Evolutionary conservation across 208 protist species (phyloP), one percentile per base, ranked within the genome.

Genomic region (Trypanosoma melophagium): DNA sequence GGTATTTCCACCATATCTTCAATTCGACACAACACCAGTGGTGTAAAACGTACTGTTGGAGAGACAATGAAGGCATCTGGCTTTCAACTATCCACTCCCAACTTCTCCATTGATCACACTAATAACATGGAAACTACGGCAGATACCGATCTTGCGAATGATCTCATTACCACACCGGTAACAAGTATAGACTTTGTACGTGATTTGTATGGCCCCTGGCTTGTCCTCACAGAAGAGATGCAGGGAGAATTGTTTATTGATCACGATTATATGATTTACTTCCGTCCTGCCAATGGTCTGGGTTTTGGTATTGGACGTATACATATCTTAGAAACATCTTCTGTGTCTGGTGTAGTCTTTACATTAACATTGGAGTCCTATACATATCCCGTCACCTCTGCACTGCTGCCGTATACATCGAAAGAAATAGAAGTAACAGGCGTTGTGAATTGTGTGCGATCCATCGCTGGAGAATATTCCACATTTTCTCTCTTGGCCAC

Each of bases 211-310:
- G 90, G 90, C 40, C 87, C 87, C 51, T 96, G 90, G 88, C 79
- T 96, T 7, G 80, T 94, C 28, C 90, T 96, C 77, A 90, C 90
- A 19, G 86, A 94, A 13, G 88, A 92, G 22, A 58, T 94, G 44
- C 83, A 94, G 59, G 92, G 89, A 1, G 89, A 96, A 73, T 74
- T 96, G 21, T 94, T 94, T 45, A 50, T 96, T n/a, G 92, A 96
- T 42, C 78, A 90, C 62, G 89, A 96, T 60, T 28, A 72, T 3
- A 88, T 93, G 63, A 86, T 93, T 5, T 95, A 84, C 69, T 89
- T 90, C 49, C 89, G 92, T 12, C 92, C 92, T 0, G 87, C 86
- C 3, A 91, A 89, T 51, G 89, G 87, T 2, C 77, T 96, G 25
- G 92, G 92, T 60, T 91, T 93, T 75, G 92, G 92, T 51, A 76